A percentile compares a stretch with the other conserved stretches of the same genome.
Evolutionary conservation across 106 monocot genomes (phyloP).

Genomic region (Acanthochlamys bracteata): DNA sequence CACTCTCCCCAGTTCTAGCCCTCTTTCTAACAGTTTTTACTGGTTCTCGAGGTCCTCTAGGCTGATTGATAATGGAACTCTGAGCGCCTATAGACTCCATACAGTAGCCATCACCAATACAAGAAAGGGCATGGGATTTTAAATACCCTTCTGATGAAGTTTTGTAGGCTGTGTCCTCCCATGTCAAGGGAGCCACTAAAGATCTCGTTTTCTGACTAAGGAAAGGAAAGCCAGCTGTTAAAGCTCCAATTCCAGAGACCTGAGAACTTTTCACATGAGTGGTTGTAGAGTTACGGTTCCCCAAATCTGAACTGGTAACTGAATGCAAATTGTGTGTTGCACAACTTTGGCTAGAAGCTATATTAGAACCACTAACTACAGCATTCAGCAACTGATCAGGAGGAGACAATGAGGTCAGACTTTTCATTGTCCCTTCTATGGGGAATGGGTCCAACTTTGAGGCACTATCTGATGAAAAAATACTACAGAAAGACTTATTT

Average conservation of each 20-base stretch:
- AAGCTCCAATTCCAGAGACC: conserved; percentile 4
- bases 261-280: conserved; percentile 11
- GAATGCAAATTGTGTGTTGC: conserved; percentile 8
- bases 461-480: conserved; percentile 14
- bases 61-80: conserved; percentile 17
- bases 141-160: conserved; percentile 7
- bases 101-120: conserved; percentile 46
- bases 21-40: conserved; percentile 58
- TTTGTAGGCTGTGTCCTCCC: conserved; percentile 17
- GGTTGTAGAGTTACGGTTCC: conserved; percentile 13
- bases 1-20: conserved; percentile 86
- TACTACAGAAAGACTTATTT: conserved; percentile 25
- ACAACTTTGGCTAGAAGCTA: conserved; percentile 18
- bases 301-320: conserved; percentile 4
- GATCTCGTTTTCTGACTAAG: conserved; percentile 7
- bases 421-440: conserved; percentile 7
- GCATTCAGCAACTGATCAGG: conserved; percentile 43
- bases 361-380: conserved; percentile 17
- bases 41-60: conserved; percentile 34
- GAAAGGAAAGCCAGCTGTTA: conserved; percentile 9
- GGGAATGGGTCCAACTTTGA: conserved; percentile 19
- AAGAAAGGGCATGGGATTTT: conserved; percentile 19
- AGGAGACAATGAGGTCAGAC: conserved; percentile 24
- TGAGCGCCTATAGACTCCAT: conserved; percentile 50
- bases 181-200: conserved; percentile 12